A percentile compares a stretch with the other conserved stretches of the same genome.
phyloP scores from a whole-genome alignment of 108 stramenopile species.

The Bacterosira constricta region DNA sequence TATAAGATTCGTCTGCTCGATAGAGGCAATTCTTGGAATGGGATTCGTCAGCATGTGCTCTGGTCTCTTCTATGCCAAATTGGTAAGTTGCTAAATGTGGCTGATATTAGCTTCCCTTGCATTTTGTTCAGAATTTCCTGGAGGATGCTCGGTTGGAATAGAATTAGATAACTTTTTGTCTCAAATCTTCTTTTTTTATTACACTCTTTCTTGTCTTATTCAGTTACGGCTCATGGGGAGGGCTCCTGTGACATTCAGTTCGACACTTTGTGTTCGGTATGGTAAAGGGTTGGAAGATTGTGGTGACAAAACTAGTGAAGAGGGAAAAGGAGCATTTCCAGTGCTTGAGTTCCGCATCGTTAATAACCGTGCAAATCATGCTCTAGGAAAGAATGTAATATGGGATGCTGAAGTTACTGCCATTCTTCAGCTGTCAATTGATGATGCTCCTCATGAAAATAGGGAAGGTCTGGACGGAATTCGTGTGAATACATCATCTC shows the following conservation, averaged over 20 bases:
- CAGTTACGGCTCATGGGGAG: constrained; percentile 13
- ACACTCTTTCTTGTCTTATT: too few species aligned
- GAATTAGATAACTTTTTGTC: too few species aligned
- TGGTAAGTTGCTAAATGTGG: too few species aligned
- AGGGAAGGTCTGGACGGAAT: not conserved
- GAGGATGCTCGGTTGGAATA: too few species aligned
- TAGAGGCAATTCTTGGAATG: constrained; percentile 37
- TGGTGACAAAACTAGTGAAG: not conserved
- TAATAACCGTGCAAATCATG: constrained; percentile 32
- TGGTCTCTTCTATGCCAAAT: too few species aligned
- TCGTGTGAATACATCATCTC: not conserved
- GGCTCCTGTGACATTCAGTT: constrained; percentile 37
- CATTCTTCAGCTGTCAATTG: constrained; percentile 15
- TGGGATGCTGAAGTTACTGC: constrained; percentile 27
- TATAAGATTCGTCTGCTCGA: constrained; percentile 21
- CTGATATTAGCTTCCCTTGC: too few species aligned
- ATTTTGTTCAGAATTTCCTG: too few species aligned
- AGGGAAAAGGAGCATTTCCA: not conserved
- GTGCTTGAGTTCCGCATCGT: constrained; percentile 36
- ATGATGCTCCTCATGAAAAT: not conserved
- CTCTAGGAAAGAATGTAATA: constrained; percentile 27
- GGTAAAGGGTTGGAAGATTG: constrained; percentile 29
- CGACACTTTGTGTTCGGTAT: constrained; percentile 38
- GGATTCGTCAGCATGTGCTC: constrained; percentile 27
- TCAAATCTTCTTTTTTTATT: constrained; percentile 26